These are phyloP conservation scores for Ophiostoma fasciatum DNA, from an alignment of 2,329 filamentous ascomycete genomes.

Conservation along the genomic window DNA sequence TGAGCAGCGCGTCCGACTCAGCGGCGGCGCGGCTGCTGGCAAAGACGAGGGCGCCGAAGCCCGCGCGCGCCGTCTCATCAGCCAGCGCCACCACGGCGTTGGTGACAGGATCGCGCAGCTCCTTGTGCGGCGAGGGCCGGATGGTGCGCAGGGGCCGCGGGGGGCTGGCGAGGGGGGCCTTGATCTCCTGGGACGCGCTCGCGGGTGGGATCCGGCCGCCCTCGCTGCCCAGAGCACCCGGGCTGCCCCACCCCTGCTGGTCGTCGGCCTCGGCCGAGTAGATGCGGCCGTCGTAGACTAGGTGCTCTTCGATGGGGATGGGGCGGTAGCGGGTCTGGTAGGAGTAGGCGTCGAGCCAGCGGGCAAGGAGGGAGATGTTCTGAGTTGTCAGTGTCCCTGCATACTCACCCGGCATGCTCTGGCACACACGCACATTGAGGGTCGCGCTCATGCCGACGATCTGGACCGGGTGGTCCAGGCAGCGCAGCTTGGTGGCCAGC, in stretches of 20 bases:
- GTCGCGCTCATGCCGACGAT: conserved; percentile 72
- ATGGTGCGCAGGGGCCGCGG: conserved; percentile 33
- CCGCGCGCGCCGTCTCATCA: conserved; percentile 50
- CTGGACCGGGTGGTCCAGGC: conserved; percentile 51
- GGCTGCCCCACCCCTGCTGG: too few species aligned
- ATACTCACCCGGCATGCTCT: too few species aligned
- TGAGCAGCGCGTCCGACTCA: conserved; percentile 52
- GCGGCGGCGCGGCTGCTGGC: conserved; percentile 54
- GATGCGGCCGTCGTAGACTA: conserved; percentile 55
- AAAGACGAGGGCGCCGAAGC: conserved; percentile 60
- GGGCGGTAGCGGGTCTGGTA: conserved; percentile 61
- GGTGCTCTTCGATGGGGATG: conserved; percentile 59
- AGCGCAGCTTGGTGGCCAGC: conserved; percentile 58
- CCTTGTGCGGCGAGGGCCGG: conserved; percentile 39
- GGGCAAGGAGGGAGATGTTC: conserved; percentile 55
- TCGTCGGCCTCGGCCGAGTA: conserved; percentile 38
- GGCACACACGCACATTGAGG: conserved; percentile 38
- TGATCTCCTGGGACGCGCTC: background rate
- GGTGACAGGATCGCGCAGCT: conserved; percentile 47
- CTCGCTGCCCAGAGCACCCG: too few species aligned
- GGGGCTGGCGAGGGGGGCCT: background rate
- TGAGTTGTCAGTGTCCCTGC: too few species aligned
- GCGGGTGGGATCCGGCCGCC: too few species aligned
- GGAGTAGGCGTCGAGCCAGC: conserved; percentile 56
- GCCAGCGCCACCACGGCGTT: conserved; percentile 59